Conservation (phyloP, 768 basidiomycete genomes). For the Dacryopinax spathularia region DNA sequence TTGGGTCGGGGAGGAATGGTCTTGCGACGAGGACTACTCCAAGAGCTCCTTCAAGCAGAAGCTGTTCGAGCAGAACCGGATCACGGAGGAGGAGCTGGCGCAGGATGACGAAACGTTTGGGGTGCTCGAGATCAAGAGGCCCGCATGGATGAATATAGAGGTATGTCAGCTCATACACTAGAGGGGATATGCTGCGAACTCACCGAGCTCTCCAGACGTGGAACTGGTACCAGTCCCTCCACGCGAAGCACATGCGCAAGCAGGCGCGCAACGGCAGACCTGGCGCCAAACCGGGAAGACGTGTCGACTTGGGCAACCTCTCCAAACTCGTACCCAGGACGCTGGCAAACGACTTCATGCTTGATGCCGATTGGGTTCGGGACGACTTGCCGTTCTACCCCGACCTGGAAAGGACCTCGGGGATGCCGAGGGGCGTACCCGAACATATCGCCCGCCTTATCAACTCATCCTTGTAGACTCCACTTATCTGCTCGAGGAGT, state of each 20-base stretch:
- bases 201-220: not conserved
- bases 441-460: not conserved
- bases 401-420: not conserved
- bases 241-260: not conserved
- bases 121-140: slow-evolving; percentile 2
- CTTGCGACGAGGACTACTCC: not conserved
- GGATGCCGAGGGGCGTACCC: not conserved
- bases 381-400: not conserved
- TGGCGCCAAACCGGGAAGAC: not conserved
- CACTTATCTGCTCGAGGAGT: too few relatives aligned
- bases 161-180: not conserved
- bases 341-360: not conserved
- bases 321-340: not conserved
- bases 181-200: too few relatives aligned
- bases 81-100: not conserved
- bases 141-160: not conserved
- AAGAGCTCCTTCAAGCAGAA: not conserved
- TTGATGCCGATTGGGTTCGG: not conserved
- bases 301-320: not conserved
- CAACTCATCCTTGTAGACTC: not conserved
- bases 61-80: not conserved
- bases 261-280: not conserved
- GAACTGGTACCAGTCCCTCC: not conserved
- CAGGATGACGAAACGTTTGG: not conserved
- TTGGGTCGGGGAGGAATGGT: not conserved